Evolutionary conservation across 177 flowering plant species (phyloP).

Genomic region (Vitis hybrid): DNA sequence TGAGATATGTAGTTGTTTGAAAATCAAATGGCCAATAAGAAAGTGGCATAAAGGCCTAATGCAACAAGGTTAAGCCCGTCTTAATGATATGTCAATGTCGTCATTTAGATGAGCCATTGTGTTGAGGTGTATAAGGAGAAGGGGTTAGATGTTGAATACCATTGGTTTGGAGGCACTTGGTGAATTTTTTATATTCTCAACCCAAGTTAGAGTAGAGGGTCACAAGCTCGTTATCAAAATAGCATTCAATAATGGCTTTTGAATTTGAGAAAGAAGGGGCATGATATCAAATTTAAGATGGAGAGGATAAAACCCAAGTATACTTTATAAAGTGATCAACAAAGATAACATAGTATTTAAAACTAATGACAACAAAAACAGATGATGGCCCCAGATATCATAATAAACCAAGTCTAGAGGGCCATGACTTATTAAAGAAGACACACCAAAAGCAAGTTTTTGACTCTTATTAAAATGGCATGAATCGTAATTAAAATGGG

Average conservation of each 20-base stretch:
- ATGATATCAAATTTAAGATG: too few relatives aligned
- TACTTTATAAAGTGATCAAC: too few relatives aligned
- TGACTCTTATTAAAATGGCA: too few relatives aligned
- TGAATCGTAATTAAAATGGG: fast-evolving
- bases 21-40: neutral
- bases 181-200: fast-evolving
- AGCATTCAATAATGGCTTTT: too few relatives aligned
- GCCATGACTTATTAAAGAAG: too few relatives aligned
- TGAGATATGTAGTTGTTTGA: neutral
- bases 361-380: fast-evolving
- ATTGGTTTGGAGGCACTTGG: neutral
- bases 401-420: too few relatives aligned
- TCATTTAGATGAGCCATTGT: too few relatives aligned
- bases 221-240: too few relatives aligned
- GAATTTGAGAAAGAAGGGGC: too few relatives aligned
- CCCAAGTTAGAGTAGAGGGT: neutral
- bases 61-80: fast-evolving
- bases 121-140: neutral
- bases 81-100: neutral
- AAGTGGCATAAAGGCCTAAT: fast-evolving
- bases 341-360: too few relatives aligned
- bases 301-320: too few relatives aligned
- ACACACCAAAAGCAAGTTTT: too few relatives aligned
- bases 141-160: neutral
- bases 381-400: fast-evolving